phyloP scores from a whole-genome alignment of 2,329 filamentous ascomycete species.

The Epichloe sp. region DNA sequence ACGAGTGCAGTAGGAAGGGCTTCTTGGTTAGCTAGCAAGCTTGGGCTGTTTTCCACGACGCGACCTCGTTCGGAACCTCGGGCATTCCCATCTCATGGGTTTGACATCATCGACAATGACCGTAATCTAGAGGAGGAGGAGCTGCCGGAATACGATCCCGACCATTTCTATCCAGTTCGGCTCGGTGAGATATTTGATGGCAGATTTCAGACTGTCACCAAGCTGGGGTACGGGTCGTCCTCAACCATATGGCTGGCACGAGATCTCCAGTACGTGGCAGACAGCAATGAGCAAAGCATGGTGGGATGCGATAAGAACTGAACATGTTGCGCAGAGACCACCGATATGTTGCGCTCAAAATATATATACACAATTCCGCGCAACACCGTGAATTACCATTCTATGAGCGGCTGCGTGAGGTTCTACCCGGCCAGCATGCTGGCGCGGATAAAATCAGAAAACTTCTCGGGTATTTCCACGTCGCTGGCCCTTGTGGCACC shows the following conservation, averaged over 20 bases:
- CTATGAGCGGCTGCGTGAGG: neutral
- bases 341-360: neutral
- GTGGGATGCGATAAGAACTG: neutral
- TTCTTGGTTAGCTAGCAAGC: no score
- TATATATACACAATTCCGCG: neutral
- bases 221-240: conserved; percentile 26
- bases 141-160: conserved; percentile 19
- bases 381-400: neutral
- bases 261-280: conserved; percentile 17
- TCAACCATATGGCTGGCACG: conserved; percentile 31
- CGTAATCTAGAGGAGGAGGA: conserved; percentile 22
- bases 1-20: no score
- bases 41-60: no score
- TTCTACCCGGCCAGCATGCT: neutral
- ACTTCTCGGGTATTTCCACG: neutral
- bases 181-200: conserved; percentile 23
- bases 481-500: neutral
- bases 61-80: conserved; percentile 6
- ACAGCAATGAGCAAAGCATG: neutral
- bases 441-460: neutral
- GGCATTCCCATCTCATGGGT: conserved; percentile 9
- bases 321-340: neutral
- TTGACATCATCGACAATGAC: conserved; percentile 6
- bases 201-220: conserved; percentile 24
- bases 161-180: conserved; percentile 24